Evolutionary conservation across 495 filamentous ascomycete species (phyloP).

Genomic region (Achaetomiella virescens): DNA sequence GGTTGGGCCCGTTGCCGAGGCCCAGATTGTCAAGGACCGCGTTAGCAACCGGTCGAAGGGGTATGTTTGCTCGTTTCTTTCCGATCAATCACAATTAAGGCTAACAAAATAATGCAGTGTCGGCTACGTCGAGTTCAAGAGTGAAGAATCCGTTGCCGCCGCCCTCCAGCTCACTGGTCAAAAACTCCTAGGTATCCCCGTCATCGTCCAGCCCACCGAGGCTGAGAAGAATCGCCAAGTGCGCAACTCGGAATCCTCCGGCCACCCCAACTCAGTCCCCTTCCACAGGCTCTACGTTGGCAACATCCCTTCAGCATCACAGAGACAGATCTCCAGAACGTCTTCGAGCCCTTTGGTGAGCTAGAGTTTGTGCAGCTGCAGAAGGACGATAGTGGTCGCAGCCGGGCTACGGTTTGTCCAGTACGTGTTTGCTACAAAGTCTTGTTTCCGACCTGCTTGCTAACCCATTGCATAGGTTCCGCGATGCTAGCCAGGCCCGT

Average conservation of each 20-base stretch:
- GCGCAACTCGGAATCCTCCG: slow-evolving; percentile 67
- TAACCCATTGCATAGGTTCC: slow-evolving; percentile 59
- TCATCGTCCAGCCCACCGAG: slow-evolving; percentile 97
- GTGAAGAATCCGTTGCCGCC: slow-evolving; percentile 85
- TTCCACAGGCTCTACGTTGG: slow-evolving; percentile 99
- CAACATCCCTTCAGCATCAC: slow-evolving; percentile 99
- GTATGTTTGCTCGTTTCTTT: slow-evolving; percentile 46
- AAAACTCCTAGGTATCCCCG: slow-evolving; percentile 95
- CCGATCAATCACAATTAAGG: slow-evolving; percentile 2
- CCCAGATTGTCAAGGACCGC: slow-evolving; percentile 98
- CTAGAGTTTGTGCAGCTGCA: slow-evolving; percentile 96
- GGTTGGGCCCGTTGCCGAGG: slow-evolving; percentile 92
- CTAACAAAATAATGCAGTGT: slow-evolving; percentile 57
- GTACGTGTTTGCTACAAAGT: slow-evolving; percentile 54
- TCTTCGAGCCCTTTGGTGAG: slow-evolving; percentile 97
- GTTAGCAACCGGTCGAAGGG: slow-evolving; percentile 96
- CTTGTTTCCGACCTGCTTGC: slow-evolving; percentile 21
- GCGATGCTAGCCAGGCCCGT: slow-evolving; percentile 82
- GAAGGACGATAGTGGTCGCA: slow-evolving; percentile 86
- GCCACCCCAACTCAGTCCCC: slow-evolving; percentile 66
- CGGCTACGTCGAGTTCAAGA: slow-evolving; percentile 98
- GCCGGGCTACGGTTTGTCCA: slow-evolving; percentile 99
- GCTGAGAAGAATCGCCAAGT: slow-evolving; percentile 99
- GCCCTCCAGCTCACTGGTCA: slow-evolving; percentile 99
- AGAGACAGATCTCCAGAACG: slow-evolving; percentile 89